Conservation (phyloP, 345 rosid genomes). For the Arabis hirsuta region DNA sequence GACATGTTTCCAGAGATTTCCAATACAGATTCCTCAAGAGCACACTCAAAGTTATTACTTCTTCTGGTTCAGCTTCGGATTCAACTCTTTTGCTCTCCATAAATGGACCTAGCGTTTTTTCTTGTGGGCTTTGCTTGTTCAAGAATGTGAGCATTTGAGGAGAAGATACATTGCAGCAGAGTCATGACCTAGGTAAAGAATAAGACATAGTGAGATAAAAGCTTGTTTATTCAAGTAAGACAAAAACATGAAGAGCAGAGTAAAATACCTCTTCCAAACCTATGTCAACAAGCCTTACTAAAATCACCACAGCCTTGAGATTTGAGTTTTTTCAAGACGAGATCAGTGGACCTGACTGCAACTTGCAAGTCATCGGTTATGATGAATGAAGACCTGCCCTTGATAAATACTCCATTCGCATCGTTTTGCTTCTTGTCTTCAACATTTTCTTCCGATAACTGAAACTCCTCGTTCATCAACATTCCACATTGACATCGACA, state of each 20-base stretch:
- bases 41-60: not conserved
- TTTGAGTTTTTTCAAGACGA: conserved; percentile 23
- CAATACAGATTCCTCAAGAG: conserved; percentile 3
- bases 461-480: not conserved
- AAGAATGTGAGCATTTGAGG: conserved; percentile 26
- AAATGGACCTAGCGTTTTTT: not conserved
- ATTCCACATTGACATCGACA: not conserved
- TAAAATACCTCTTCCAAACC: conserved; percentile 27
- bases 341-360: conserved; percentile 3
- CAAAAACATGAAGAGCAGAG: too few relatives aligned
- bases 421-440: not conserved
- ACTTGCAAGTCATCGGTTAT: conserved; percentile 38
- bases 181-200: conserved; percentile 11
- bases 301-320: conserved; percentile 26
- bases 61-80: not conserved
- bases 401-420: conserved; percentile 30
- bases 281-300: not conserved
- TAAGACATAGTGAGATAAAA: not conserved
- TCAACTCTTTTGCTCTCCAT: not conserved
- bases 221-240: not conserved
- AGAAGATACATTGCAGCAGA: conserved; percentile 11
- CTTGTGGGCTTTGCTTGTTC: not conserved
- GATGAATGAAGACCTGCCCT: conserved; percentile 9
- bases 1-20: too few relatives aligned
- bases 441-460: not conserved